Evolutionary conservation across 1,284 basidiomycete species (phyloP), one percentile per base, ranked within the genome.

Genomic region (Ceratobasidium papillatum): DNA sequence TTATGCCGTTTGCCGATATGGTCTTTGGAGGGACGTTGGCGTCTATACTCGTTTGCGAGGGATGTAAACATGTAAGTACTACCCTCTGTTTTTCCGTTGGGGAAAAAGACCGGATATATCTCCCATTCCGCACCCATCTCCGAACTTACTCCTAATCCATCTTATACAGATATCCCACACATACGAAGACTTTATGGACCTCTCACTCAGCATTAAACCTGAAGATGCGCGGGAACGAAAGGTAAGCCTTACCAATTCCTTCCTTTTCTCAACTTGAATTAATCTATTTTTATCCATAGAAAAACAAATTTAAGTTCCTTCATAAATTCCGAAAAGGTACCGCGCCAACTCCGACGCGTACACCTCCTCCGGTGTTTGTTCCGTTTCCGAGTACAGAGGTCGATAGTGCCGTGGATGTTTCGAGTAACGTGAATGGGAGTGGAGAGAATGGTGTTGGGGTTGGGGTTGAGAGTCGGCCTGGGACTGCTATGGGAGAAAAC

Each of bases 121-220:
- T 19, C 2, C 30, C 49, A 77, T 58, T 30, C n/a, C 36, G 66
- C 32, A n/a, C 38, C 22, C 14, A 19, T 52, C 22, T 43, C 66
- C 54, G 66, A 58, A 56, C 54, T 54, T 22, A 54, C 45, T 19
- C 43, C 43, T 17, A 47, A n/a, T 38, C 41, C 27, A 22, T 34
- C n/a, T 19, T 41, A 14, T 17, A 5, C 86, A 94, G 82, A 87
- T 96, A 68, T 96, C 94, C 3, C 91, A 94, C 78, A 96, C 94
- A 12, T 93, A 94, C 80, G 94, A 96, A 82, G 94, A 96, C 80
- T 98, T 98, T 81, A 91, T 93, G 81, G 96, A 98, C 82, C 90
- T 98, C 78, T 94, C 93, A 63, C 85, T 98, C 56, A 90, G 91
- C 79, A 91, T 96, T 80, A 91, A 93, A 80, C 88, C 91, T 0